phyloP scores from a whole-genome alignment of 2,329 filamentous ascomycete species.

The Colletotrichum euphorbiae region DNA sequence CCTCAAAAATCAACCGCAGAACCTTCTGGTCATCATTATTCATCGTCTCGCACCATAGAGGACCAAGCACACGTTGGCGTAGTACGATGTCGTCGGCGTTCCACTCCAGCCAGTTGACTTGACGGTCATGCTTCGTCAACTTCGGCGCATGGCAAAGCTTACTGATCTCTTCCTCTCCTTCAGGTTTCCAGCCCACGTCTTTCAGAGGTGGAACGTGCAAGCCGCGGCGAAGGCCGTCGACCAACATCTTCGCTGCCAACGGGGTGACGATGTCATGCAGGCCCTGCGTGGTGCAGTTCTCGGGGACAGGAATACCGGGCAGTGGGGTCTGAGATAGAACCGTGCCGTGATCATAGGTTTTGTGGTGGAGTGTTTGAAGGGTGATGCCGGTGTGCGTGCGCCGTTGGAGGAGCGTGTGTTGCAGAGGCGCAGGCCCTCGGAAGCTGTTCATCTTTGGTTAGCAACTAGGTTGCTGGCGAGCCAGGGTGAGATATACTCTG shows the following conservation, averaged over 20 bases:
- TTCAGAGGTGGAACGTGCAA: conserved; percentile 74
- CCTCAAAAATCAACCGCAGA: conserved; percentile 55
- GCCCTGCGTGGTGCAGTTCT: conserved; percentile 56
- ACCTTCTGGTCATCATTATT: conserved; percentile 41
- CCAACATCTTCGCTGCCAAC: conserved; percentile 77
- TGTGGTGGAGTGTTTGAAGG: conserved; percentile 85
- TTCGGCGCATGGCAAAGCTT: conserved; percentile 73
- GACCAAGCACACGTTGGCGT: conserved; percentile 70
- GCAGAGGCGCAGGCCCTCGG: conserved; percentile 86
- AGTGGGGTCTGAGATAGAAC: conserved; percentile 77
- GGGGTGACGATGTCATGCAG: conserved; percentile 65
- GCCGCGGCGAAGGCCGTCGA: conserved; percentile 70
- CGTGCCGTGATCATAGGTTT: conserved; percentile 81
- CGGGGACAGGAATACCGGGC: conserved; percentile 66
- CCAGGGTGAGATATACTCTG: conserved; percentile 66
- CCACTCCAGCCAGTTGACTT: conserved; percentile 70
- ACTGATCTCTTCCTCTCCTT: conserved; percentile 37
- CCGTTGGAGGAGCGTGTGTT: conserved; percentile 80
- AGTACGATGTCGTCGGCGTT: conserved; percentile 65
- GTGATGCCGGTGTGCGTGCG: conserved; percentile 77
- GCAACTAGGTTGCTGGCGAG: background rate
- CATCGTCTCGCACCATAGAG: conserved; percentile 69
- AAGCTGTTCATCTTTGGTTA: conserved; percentile 62
- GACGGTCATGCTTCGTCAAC: conserved; percentile 72
- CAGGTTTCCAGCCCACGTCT: conserved; percentile 48